These are phyloP conservation scores for Cordyceps tenuipes DNA, from an alignment of 2,329 filamentous ascomycete genomes.

Conservation along the genomic window DNA sequence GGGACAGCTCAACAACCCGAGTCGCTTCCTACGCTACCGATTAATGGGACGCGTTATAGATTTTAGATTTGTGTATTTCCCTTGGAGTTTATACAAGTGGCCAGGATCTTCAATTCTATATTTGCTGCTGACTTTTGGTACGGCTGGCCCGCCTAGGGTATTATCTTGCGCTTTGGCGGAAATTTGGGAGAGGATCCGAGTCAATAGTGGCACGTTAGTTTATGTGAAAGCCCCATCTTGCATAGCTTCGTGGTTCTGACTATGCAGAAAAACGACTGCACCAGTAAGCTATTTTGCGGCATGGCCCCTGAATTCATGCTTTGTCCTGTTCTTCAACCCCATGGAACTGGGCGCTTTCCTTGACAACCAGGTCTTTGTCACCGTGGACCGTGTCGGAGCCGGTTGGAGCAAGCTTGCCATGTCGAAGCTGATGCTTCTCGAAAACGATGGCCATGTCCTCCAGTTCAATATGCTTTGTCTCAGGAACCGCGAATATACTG, in stretches of 20 bases:
- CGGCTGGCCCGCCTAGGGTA: not conserved
- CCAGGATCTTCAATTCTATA: not conserved
- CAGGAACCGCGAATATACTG: not conserved
- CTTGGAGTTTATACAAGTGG: not conserved
- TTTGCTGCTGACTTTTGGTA: not conserved
- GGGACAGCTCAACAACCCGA: not conserved
- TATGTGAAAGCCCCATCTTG: too few species aligned
- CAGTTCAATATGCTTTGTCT: not conserved
- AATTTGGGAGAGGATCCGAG: too few species aligned
- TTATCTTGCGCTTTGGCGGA: not conserved
- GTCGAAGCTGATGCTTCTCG: not conserved
- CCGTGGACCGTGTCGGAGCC: not conserved
- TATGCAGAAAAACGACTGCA: too few species aligned
- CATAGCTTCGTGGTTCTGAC: too few species aligned
- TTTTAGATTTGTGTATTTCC: not conserved
- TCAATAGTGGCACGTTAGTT: too few species aligned
- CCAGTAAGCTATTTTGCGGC: too few species aligned
- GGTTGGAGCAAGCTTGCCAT: not conserved
- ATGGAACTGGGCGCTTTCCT: too few species aligned
- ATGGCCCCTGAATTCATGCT: too few species aligned
- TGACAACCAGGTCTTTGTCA: not conserved
- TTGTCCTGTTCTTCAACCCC: too few species aligned
- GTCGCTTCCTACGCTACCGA: not conserved
- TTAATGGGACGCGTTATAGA: not conserved
- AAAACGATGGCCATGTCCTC: not conserved